Evolutionary conservation across 2,329 filamentous ascomycete genomes (phyloP).

Genomic region (Monilinia vaccinii-corymbosi): DNA sequence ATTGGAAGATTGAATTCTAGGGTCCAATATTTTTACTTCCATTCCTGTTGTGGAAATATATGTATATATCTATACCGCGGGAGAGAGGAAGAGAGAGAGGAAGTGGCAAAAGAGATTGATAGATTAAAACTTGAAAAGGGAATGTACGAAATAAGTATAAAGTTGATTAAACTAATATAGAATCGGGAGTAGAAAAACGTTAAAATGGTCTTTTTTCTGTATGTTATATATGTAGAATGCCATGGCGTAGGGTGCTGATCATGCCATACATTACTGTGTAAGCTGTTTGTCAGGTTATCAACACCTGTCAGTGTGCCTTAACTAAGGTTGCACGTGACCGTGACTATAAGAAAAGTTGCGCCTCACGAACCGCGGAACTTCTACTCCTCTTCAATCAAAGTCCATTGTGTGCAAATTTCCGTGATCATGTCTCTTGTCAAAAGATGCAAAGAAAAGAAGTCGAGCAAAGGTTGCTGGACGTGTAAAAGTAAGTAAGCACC

Average conservation of each 20-base stretch:
- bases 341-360: not conserved
- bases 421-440: not conserved
- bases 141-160: too few species aligned
- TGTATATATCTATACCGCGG: too few species aligned
- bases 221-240: too few species aligned
- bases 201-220: too few species aligned
- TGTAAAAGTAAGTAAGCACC: slow-evolving; percentile 35
- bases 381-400: not conserved
- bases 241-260: too few species aligned
- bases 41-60: not conserved
- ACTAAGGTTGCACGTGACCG: not conserved
- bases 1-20: not conserved
- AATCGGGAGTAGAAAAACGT: too few species aligned
- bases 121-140: too few species aligned
- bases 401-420: not conserved
- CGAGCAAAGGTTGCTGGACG: slow-evolving; percentile 34
- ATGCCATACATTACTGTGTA: too few species aligned
- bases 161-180: too few species aligned
- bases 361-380: not conserved
- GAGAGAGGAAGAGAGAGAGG: too few species aligned
- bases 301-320: not conserved
- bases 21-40: not conserved
- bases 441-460: slow-evolving; percentile 2
- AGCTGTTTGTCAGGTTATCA: too few species aligned
- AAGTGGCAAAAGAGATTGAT: too few species aligned